A percentile compares a stretch with the other conserved stretches of the same genome.
Evolutionary conservation across 139 green algal genomes (phyloP).

Genomic region (Chlamydomonas sphaeroides): DNA sequence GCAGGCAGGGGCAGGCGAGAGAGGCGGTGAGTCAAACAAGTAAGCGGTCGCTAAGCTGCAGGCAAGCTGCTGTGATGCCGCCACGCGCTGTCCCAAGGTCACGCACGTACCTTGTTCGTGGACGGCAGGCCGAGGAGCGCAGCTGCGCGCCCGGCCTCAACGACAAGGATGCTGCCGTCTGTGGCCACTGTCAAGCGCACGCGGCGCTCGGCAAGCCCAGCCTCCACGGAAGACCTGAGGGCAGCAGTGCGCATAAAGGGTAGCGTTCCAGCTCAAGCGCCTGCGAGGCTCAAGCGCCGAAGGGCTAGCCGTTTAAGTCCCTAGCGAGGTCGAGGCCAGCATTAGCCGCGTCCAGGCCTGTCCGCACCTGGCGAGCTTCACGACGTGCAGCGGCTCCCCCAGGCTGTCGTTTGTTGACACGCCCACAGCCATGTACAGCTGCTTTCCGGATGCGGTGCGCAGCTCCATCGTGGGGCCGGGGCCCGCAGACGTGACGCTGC

Average conservation of each 20-base stretch:
- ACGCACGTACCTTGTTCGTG: not conserved
- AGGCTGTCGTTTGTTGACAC: not conserved
- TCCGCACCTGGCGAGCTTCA: not conserved
- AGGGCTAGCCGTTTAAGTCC: not conserved
- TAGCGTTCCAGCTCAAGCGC: not conserved
- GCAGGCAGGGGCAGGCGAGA: too few species aligned
- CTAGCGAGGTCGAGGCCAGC: not conserved
- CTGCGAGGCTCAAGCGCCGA: not conserved
- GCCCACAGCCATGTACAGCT: conserved; percentile 13
- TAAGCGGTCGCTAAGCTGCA: too few species aligned
- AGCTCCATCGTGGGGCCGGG: conserved; percentile 22
- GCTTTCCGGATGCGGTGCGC: not conserved
- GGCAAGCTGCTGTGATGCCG: too few species aligned
- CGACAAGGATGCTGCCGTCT: not conserved
- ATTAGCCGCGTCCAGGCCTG: not conserved
- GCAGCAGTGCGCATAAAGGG: not conserved
- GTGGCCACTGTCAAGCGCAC: not conserved
- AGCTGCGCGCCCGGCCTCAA: not conserved
- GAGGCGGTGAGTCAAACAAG: too few species aligned
- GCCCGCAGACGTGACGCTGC: too few species aligned
- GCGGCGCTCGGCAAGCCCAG: not conserved
- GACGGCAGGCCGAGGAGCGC: not conserved
- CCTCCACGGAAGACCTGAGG: not conserved
- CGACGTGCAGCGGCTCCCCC: conserved; percentile 1
- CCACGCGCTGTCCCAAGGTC: too few species aligned